Evolutionary conservation across 108 stramenopile genomes (phyloP).

Genomic region (Nitzschia sp.): DNA sequence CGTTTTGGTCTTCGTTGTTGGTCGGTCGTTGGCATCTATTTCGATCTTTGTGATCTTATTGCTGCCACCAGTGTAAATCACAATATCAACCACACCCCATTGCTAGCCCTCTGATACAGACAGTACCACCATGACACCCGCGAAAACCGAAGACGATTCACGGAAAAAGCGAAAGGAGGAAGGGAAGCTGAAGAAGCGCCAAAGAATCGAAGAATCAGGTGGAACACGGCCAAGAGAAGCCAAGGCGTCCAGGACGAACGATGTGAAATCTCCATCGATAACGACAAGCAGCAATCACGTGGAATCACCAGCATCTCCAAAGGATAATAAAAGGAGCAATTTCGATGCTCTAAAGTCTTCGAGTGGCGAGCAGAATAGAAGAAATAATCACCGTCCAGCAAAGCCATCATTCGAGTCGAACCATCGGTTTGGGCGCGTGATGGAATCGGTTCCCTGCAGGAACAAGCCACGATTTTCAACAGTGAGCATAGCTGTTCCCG

Average conservation of each 20-base stretch:
- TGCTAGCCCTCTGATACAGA: no score
- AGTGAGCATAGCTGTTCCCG: conserved; percentile 91
- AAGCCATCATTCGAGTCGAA: neutral
- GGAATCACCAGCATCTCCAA: neutral
- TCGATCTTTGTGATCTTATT: no score
- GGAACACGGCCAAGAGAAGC: conserved; percentile 50
- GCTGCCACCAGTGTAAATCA: no score
- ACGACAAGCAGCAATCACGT: no score
- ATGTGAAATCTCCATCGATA: no score
- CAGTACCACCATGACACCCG: neutral
- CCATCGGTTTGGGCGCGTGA: conserved; percentile 87
- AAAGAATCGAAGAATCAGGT: conserved; percentile 53
- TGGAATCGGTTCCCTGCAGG: conserved; percentile 79
- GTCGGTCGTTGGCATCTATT: no score
- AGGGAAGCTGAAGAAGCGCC: conserved; percentile 42
- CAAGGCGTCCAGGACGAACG: neutral
- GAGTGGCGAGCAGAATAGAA: neutral
- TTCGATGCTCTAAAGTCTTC: neutral
- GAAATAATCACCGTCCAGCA: neutral
- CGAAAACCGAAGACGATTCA: conserved; percentile 1
- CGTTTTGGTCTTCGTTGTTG: neutral
- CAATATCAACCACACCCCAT: no score
- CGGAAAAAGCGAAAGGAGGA: conserved; percentile 46
- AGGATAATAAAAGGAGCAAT: neutral
- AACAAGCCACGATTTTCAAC: conserved; percentile 81